These are phyloP conservation scores for Gliomastix tumulicola DNA, from an alignment of 2,329 filamentous ascomycete genomes.

Conservation along the genomic window DNA sequence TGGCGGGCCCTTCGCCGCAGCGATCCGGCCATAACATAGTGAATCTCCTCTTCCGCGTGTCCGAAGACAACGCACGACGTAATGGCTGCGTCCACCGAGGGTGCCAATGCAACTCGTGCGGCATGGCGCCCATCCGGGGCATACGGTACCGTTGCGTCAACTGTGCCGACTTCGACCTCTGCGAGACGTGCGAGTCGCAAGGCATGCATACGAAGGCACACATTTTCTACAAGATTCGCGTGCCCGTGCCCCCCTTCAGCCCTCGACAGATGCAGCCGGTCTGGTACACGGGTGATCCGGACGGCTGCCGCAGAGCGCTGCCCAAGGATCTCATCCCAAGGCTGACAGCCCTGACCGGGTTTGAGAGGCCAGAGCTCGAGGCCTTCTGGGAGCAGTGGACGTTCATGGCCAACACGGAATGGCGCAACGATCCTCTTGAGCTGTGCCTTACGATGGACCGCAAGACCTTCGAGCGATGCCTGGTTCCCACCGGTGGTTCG, in stretches of 20 bases:
- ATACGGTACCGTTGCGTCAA: conserved; percentile 93
- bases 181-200: conserved; percentile 82
- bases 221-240: conserved; percentile 91
- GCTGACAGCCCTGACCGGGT: conserved; percentile 64
- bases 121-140: conserved; percentile 80
- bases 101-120: conserved; percentile 86
- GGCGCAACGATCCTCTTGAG: conserved; percentile 71
- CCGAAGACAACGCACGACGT: conserved; percentile 81
- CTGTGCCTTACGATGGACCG: conserved; percentile 82
- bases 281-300: conserved; percentile 84
- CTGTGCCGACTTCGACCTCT: conserved; percentile 92
- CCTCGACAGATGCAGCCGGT: conserved; percentile 74
- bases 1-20: conserved; percentile 27
- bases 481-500: conserved; percentile 78
- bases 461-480: conserved; percentile 84
- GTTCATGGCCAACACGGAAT: conserved; percentile 83
- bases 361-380: conserved; percentile 83
- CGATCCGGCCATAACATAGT: conserved; percentile 72
- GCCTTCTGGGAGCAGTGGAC: conserved; percentile 96
- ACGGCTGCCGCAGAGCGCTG: conserved; percentile 61
- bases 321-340: conserved; percentile 60
- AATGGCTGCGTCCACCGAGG: conserved; percentile 90
- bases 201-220: conserved; percentile 80
- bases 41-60: conserved; percentile 82
- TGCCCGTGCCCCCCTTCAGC: conserved; percentile 80